phyloP scores from a whole-genome alignment of 2,329 filamentous ascomycete species.

The Fusarium ambrosium region DNA sequence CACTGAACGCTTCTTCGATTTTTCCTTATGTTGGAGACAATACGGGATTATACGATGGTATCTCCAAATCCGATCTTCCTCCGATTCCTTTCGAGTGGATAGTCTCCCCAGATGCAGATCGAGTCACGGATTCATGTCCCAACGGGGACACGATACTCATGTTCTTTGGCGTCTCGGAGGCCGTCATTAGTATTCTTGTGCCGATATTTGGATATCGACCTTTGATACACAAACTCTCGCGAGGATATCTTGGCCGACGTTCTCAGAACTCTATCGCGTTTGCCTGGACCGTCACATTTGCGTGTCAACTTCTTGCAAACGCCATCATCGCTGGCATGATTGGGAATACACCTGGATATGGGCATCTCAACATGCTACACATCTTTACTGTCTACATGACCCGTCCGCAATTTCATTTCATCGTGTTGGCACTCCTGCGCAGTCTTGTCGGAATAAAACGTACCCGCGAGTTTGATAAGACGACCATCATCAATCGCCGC shows the following conservation, averaged over 20 bases:
- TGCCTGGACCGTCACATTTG: conserved; percentile 34
- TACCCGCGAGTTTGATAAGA: conserved; percentile 33
- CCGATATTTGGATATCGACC: conserved; percentile 37
- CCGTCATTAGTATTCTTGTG: conserved; percentile 25
- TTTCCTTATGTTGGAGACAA: conserved; percentile 40
- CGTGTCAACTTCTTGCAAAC: conserved; percentile 37
- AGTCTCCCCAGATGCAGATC: conserved; percentile 26
- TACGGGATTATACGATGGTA: conserved; percentile 26
- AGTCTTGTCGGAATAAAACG: conserved; percentile 30
- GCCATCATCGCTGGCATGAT: conserved; percentile 39
- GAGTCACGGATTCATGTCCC: conserved; percentile 28
- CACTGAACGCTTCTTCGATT: conserved; percentile 34
- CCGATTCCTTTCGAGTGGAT: conserved; percentile 45
- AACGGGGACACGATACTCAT: conserved; percentile 23
- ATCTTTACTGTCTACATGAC: conserved; percentile 42
- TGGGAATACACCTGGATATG: conserved; percentile 38
- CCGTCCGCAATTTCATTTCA: conserved; percentile 38
- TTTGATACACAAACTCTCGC: conserved; percentile 32
- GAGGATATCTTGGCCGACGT: conserved; percentile 32
- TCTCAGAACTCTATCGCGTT: conserved; percentile 18
- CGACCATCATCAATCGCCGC: conserved; percentile 28
- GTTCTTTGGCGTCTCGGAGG: conserved; percentile 40
- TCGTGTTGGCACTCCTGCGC: conserved; percentile 39
- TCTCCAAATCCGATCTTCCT: conserved; percentile 19
- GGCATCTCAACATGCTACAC: conserved; percentile 38